Evolutionary conservation across 2,329 filamentous ascomycete species (phyloP).

Genomic region (Aureobasidium zeae): DNA sequence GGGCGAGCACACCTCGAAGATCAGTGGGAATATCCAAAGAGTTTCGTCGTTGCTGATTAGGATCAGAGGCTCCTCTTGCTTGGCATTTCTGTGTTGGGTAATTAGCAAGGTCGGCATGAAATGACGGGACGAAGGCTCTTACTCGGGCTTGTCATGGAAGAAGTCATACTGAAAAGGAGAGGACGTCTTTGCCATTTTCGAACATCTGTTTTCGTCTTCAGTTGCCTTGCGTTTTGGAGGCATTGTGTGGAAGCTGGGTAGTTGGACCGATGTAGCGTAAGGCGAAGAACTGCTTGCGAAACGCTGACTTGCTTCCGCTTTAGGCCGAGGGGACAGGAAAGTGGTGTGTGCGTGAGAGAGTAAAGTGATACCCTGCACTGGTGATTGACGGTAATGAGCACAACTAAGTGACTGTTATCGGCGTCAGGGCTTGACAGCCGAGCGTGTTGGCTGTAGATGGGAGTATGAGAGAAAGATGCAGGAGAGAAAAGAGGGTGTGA

Average conservation of each 20-base stretch:
- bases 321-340: too few relatives aligned
- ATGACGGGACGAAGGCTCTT: too few relatives aligned
- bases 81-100: background rate
- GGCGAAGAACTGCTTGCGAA: too few relatives aligned
- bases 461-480: background rate
- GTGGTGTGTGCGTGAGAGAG: too few relatives aligned
- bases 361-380: too few relatives aligned
- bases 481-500: background rate
- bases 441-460: background rate
- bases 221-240: background rate
- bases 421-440: too few relatives aligned
- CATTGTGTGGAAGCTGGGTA: background rate
- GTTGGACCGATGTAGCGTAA: too few relatives aligned
- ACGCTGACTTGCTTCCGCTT: too few relatives aligned
- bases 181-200: background rate
- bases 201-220: background rate
- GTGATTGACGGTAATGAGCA: too few relatives aligned
- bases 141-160: slow-evolving; percentile 6
- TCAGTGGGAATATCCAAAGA: background rate
- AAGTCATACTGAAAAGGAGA: background rate
- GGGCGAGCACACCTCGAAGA: background rate
- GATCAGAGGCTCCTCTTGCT: background rate
- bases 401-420: too few relatives aligned
- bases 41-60: background rate
- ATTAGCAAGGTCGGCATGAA: too few relatives aligned